Evolutionary conservation across 306 rosid genomes (phyloP).

Genomic region (Vigna reflexopilosa): DNA sequence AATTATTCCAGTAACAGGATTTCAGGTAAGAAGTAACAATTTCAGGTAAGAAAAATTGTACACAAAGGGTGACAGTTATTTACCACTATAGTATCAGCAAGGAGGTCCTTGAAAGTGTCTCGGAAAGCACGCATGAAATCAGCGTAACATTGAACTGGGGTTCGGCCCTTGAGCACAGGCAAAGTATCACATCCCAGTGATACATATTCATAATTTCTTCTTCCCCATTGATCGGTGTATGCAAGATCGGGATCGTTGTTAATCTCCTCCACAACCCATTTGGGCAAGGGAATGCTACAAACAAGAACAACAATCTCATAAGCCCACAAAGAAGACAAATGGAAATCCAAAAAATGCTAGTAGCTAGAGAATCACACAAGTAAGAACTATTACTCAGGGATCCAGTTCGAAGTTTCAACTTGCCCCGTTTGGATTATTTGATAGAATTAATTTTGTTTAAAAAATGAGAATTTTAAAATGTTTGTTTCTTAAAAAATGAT

Average conservation of each 20-base stretch:
- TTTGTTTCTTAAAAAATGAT: neutral
- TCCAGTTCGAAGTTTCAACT: too few species aligned
- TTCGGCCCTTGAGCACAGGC: constrained; percentile 91
- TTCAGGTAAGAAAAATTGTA: neutral
- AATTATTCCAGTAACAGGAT: neutral
- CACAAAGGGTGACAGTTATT: neutral
- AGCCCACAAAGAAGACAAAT: constrained; percentile 1
- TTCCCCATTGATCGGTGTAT: constrained; percentile 98
- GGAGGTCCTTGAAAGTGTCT: constrained; percentile 78
- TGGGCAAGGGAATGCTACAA: constrained; percentile 91
- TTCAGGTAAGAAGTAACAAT: constrained; percentile 18
- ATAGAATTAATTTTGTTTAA: neutral
- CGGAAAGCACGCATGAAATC: constrained; percentile 94
- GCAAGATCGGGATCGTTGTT: constrained; percentile 82
- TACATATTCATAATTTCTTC: constrained; percentile 80
- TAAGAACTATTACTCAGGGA: neutral
- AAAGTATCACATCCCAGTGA: constrained; percentile 89
- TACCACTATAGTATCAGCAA: constrained; percentile 96
- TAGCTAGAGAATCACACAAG: neutral
- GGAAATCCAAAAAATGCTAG: neutral
- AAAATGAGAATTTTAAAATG: neutral
- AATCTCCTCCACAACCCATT: constrained; percentile 87
- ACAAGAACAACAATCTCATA: neutral
- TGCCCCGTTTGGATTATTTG: neutral
- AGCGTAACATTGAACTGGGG: constrained; percentile 90